These are phyloP conservation scores for Periglandula ipomoeae DNA, from an alignment of 2,329 filamentous ascomycete species.

Conservation along the genomic window DNA sequence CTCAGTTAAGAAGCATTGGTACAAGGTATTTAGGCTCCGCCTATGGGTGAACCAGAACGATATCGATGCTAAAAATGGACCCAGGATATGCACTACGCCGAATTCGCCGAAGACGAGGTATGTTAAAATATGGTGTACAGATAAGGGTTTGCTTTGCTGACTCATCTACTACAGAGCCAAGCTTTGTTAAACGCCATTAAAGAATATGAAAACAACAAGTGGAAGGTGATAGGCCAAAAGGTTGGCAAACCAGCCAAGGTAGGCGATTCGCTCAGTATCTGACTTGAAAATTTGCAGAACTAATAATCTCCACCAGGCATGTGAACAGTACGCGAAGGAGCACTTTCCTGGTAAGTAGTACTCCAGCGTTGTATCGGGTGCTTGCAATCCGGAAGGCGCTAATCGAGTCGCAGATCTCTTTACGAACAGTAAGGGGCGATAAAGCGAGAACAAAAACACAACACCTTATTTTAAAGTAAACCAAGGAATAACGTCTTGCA, in stretches of 20 bases:
- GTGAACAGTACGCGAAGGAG: constrained; percentile 85
- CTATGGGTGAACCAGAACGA: neutral
- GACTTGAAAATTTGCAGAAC: constrained; percentile 1
- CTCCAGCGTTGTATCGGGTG: neutral
- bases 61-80: neutral
- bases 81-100: constrained; percentile 98
- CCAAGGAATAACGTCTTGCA: neutral
- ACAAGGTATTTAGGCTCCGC: constrained; percentile 60
- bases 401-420: constrained; percentile 28
- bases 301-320: constrained; percentile 27
- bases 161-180: constrained; percentile 46
- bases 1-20: constrained; percentile 99
- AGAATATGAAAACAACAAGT: constrained; percentile 97
- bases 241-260: constrained; percentile 93
- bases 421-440: constrained; percentile 29
- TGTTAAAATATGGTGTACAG: neutral
- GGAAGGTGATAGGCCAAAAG: constrained; percentile 95
- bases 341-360: constrained; percentile 57
- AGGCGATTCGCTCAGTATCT: constrained; percentile 5
- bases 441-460: constrained; percentile 5
- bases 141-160: neutral
- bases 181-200: constrained; percentile 89
- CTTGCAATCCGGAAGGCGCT: constrained; percentile 9
- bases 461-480: neutral
- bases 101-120: constrained; percentile 97